Conservation (phyloP, 2,329 filamentous ascomycete genomes). For the Talaromyces sp. region DNA sequence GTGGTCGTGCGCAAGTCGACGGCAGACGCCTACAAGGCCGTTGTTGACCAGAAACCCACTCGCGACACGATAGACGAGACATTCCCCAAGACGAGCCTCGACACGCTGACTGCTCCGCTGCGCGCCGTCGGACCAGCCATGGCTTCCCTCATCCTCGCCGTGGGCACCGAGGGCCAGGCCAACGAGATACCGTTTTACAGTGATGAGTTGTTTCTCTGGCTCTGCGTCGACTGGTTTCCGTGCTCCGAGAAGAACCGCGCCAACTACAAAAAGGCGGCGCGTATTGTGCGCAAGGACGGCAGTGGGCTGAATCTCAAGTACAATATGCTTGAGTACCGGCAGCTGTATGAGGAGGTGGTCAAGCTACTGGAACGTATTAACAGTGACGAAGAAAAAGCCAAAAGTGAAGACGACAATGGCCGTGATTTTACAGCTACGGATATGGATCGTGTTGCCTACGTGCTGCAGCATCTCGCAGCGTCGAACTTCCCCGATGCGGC, state of each 20-base stretch:
- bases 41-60: slow-evolving; percentile 4
- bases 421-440: slow-evolving; percentile 22
- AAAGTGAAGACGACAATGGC: neutral
- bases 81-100: slow-evolving; percentile 27
- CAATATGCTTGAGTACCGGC: slow-evolving; percentile 31
- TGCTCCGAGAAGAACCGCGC: slow-evolving; percentile 10
- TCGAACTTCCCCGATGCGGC: slow-evolving; percentile 17
- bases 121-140: slow-evolving; percentile 39
- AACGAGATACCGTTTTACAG: slow-evolving; percentile 36
- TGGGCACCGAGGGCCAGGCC: slow-evolving; percentile 16
- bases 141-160: slow-evolving; percentile 36
- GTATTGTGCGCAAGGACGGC: slow-evolving; percentile 9
- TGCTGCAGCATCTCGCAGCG: slow-evolving; percentile 27
- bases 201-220: slow-evolving; percentile 35
- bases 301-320: slow-evolving; percentile 35
- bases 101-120: slow-evolving; percentile 27
- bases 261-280: slow-evolving; percentile 14
- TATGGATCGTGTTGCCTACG: slow-evolving; percentile 33
- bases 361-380: slow-evolving; percentile 20
- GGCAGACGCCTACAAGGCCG: slow-evolving; percentile 19
- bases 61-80: slow-evolving; percentile 8
- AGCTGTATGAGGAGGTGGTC: slow-evolving; percentile 24
- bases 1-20: slow-evolving; percentile 22
- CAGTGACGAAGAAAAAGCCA: neutral
- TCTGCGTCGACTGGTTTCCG: slow-evolving; percentile 23